Evolutionary conservation across 1,284 basidiomycete species (phyloP).

Genomic region (Vanrija humicola): DNA sequence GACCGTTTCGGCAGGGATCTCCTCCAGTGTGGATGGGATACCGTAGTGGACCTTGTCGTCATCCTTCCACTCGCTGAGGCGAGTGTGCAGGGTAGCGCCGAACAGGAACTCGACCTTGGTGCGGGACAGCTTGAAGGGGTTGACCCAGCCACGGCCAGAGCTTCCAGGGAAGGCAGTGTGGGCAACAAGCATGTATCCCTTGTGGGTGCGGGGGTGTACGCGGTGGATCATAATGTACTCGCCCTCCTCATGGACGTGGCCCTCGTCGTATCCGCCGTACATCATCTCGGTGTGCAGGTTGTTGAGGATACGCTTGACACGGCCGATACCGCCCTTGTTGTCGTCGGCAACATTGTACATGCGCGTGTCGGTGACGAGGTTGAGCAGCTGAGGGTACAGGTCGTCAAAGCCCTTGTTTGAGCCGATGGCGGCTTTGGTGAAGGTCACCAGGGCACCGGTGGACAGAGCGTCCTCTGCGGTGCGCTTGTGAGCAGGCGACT

Average conservation of each 20-base stretch:
- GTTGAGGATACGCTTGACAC: slow-evolving; percentile 77
- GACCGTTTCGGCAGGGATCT: slow-evolving; percentile 58
- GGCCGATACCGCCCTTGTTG: slow-evolving; percentile 58
- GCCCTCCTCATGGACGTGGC: slow-evolving; percentile 91
- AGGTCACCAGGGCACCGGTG: slow-evolving; percentile 80
- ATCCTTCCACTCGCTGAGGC: slow-evolving; percentile 59
- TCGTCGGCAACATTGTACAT: slow-evolving; percentile 63
- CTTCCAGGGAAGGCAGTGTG: slow-evolving; percentile 85
- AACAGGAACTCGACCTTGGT: slow-evolving; percentile 74
- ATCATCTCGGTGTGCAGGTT: slow-evolving; percentile 86
- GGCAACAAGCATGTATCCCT: slow-evolving; percentile 82
- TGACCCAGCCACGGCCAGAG: slow-evolving; percentile 72
- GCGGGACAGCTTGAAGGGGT: slow-evolving; percentile 73
- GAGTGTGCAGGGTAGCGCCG: slow-evolving; percentile 68
- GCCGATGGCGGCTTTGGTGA: slow-evolving; percentile 78
- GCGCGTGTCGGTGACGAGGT: slow-evolving; percentile 78
- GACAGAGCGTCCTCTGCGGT: slow-evolving; percentile 90
- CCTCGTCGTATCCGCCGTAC: slow-evolving; percentile 72
- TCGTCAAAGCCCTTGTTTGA: slow-evolving; percentile 96
- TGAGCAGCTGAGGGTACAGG: slow-evolving; percentile 83
- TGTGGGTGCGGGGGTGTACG: slow-evolving; percentile 82
- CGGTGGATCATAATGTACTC: slow-evolving; percentile 89
- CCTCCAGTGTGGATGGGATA: slow-evolving; percentile 65
- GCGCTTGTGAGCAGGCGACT: slow-evolving; percentile 79
- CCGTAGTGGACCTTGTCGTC: slow-evolving; percentile 64